Conservation (phyloP, 805 yeast genomes). For the Blastobotrys chiropterorum region DNA sequence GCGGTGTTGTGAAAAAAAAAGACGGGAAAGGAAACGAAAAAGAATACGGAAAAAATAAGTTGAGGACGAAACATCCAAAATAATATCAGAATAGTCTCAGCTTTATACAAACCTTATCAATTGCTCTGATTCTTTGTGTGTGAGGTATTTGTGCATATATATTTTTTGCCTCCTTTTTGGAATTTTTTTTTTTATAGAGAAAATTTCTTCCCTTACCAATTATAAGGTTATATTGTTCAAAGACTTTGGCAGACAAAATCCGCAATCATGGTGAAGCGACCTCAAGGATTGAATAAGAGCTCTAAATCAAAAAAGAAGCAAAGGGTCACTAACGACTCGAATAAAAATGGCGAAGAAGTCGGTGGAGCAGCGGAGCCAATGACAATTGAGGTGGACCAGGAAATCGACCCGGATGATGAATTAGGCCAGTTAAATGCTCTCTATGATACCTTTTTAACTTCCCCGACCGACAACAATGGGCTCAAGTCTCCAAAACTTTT, state of each 20-base stretch:
- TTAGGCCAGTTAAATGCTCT: conserved; percentile 68
- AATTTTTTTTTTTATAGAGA: too few relatives aligned
- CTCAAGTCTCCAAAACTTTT: conserved; percentile 24
- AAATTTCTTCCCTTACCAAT: too few relatives aligned
- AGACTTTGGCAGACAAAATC: too few relatives aligned
- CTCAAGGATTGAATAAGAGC: conserved; percentile 57
- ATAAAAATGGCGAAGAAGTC: conserved; percentile 9
- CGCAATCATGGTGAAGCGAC: conserved; percentile 68
- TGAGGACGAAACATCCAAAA: not conserved
- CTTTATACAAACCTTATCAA: not conserved
- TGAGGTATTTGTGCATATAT: not conserved
- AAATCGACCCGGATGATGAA: conserved; percentile 70
- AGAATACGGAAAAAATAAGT: not conserved
- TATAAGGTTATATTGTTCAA: not conserved
- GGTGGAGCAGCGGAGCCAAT: conserved; percentile 14
- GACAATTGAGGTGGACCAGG: conserved; percentile 61
- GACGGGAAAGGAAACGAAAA: not conserved
- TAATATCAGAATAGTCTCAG: not conserved
- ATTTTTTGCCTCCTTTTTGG: not conserved
- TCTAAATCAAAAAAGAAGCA: conserved; percentile 43
- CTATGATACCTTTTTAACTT: conserved; percentile 55
- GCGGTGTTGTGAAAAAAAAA: not conserved
- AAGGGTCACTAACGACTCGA: conserved; percentile 23
- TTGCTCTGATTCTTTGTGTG: not conserved
- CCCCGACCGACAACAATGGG: conserved; percentile 42